Conservation (phyloP, 179 eudicot genomes). For the Patellifolia procumbens region DNA sequence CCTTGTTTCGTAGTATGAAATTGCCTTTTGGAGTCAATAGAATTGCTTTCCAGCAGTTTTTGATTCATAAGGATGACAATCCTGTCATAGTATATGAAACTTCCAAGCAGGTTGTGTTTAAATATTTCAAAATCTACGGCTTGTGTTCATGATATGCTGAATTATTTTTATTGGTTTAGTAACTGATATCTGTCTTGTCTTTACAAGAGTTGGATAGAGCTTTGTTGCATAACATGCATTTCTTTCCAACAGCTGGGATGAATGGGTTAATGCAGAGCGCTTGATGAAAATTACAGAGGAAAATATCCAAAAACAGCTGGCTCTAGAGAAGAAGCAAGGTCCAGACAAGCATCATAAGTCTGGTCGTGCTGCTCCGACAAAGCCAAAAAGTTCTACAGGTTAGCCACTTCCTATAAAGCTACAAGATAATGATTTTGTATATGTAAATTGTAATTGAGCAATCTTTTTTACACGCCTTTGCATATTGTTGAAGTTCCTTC, state of each 20-base stretch:
- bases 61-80: background rate
- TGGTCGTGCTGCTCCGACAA: slow-evolving; percentile 71
- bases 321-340: slow-evolving; percentile 81
- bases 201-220: background rate
- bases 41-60: background rate
- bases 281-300: slow-evolving; percentile 75
- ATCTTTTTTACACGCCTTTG: background rate
- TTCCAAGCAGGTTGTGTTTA: background rate
- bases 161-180: background rate
- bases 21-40: background rate
- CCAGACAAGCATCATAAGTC: slow-evolving; percentile 70
- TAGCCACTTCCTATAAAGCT: slow-evolving; percentile 24
- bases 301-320: slow-evolving; percentile 77
- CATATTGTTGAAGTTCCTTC: background rate
- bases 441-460: background rate
- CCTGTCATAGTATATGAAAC: too few relatives aligned
- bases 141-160: background rate
- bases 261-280: slow-evolving; percentile 91
- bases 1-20: background rate
- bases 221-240: slow-evolving; percentile 11
- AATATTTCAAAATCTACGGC: background rate
- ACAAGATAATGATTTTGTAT: slow-evolving; percentile 3
- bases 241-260: slow-evolving; percentile 86
- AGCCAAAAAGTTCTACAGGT: slow-evolving; percentile 73
- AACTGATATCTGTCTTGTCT: background rate